Conservation (phyloP, 2,329 filamentous ascomycete genomes). For the Fusarium sp. region DNA sequence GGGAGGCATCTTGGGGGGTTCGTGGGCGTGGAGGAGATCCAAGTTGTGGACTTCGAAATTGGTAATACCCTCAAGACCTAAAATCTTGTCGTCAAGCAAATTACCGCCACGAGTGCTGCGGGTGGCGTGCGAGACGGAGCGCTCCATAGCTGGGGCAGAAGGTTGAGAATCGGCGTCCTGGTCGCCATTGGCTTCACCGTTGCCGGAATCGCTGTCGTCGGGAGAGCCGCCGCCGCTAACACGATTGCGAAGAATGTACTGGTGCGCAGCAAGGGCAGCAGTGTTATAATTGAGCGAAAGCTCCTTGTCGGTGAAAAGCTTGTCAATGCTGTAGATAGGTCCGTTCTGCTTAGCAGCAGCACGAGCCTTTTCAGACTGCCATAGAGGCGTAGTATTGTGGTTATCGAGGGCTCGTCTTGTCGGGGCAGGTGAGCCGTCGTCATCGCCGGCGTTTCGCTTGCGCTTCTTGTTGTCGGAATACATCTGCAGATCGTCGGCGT, state of each 20-base stretch:
- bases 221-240: conserved; percentile 59
- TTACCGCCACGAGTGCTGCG: conserved; percentile 67
- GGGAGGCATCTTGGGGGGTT: conserved; percentile 66
- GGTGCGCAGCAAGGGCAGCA: conserved; percentile 68
- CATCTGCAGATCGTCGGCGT: conserved; percentile 64
- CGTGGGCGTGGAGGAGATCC: conserved; percentile 62
- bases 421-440: conserved; percentile 70
- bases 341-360: conserved; percentile 63
- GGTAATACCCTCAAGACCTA: conserved; percentile 67
- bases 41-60: conserved; percentile 68
- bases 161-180: conserved; percentile 56
- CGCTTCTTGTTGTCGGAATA: conserved; percentile 68
- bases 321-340: conserved; percentile 71
- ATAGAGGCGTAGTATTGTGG: conserved; percentile 66
- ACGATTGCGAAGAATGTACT: conserved; percentile 67
- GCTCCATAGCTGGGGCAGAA: conserved; percentile 67
- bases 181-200: conserved; percentile 60
- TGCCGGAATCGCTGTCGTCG: conserved; percentile 62
- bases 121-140: conserved; percentile 69
- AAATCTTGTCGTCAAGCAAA: conserved; percentile 64
- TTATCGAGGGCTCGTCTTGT: conserved; percentile 63
- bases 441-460: conserved; percentile 67
- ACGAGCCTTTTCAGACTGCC: conserved; percentile 67
- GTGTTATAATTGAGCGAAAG: conserved; percentile 70
- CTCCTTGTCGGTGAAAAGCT: conserved; percentile 76